Evolutionary conservation across 805 yeast species (phyloP).

Genomic region (Suhomyces prunicola): DNA sequence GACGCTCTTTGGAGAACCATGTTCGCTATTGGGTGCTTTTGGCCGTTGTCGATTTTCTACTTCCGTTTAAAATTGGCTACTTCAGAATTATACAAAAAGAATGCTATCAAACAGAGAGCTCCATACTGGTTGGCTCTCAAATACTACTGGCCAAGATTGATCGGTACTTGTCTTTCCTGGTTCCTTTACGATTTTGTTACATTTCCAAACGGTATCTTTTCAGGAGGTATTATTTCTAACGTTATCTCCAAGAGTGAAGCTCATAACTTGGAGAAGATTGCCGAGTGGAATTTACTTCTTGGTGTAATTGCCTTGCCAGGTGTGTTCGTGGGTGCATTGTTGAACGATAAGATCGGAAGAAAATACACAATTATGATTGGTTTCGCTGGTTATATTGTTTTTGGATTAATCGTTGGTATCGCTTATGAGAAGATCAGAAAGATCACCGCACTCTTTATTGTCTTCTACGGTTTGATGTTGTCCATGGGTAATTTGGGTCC

Average conservation of each 20-base stretch:
- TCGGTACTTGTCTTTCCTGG: constrained; percentile 77
- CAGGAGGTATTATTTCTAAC: constrained; percentile 54
- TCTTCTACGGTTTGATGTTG: constrained; percentile 72
- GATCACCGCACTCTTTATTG: constrained; percentile 60
- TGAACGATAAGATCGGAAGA: constrained; percentile 66
- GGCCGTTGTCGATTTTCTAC: constrained; percentile 71
- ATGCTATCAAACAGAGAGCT: constrained; percentile 56
- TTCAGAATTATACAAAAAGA: constrained; percentile 58
- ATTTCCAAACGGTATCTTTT: constrained; percentile 74
- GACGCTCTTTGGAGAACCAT: constrained; percentile 67
- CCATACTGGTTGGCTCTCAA: constrained; percentile 56
- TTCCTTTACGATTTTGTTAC: constrained; percentile 78
- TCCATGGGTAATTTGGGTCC: constrained; percentile 75
- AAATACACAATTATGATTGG: constrained; percentile 71
- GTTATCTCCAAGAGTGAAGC: constrained; percentile 34
- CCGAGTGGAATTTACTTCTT: constrained; percentile 71
- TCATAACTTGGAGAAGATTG: constrained; percentile 50
- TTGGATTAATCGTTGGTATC: constrained; percentile 70
- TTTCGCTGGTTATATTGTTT: constrained; percentile 64
- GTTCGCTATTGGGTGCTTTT: constrained; percentile 60
- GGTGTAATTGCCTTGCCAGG: constrained; percentile 72
- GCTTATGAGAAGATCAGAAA: constrained; percentile 54
- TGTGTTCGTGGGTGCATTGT: constrained; percentile 62
- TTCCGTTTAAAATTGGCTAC: constrained; percentile 70
- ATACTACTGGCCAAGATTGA: constrained; percentile 63